A percentile compares a stretch with the other conserved stretches of the same genome.
These are phyloP conservation scores for Pharus latifolius DNA, from an alignment of 176 grass and related monocot species.

Conservation along the genomic window DNA sequence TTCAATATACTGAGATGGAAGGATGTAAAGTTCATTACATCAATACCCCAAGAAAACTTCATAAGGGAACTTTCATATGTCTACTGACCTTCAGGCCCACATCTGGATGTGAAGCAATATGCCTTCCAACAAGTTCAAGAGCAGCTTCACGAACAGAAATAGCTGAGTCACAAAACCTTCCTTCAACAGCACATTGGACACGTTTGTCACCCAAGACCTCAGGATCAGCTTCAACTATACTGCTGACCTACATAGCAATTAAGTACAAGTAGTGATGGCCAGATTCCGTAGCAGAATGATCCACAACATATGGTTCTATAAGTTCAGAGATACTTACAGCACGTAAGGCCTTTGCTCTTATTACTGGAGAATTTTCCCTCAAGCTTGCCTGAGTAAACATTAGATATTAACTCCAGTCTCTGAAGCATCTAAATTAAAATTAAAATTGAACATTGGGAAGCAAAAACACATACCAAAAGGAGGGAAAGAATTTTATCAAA, in stretches of 20 bases:
- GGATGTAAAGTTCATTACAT: constrained; percentile 8
- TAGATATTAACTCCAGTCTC: constrained; percentile 11
- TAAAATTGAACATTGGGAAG: constrained; percentile 15
- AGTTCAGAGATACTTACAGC: constrained; percentile 58
- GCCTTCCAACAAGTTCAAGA: constrained; percentile 93
- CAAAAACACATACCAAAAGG: constrained; percentile 72
- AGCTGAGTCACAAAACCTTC: constrained; percentile 95
- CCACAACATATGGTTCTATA: constrained; percentile 9
- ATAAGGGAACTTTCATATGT: constrained; percentile 13
- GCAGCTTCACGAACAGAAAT: constrained; percentile 99
- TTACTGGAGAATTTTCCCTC: constrained; percentile 95
- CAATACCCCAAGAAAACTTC: neutral
- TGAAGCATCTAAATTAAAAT: constrained; percentile 2
- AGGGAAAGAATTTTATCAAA: constrained; percentile 94
- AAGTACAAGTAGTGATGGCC: constrained; percentile 3
- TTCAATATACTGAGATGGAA: constrained; percentile 78
- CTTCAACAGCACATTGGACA: constrained; percentile 96
- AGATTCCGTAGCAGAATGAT: constrained; percentile 15
- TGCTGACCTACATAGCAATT: constrained; percentile 67
- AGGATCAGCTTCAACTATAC: constrained; percentile 97
- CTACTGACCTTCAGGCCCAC: constrained; percentile 87
- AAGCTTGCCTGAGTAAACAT: constrained; percentile 82
- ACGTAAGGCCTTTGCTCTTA: constrained; percentile 94
- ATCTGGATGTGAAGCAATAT: constrained; percentile 98
- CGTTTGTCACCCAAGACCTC: constrained; percentile 92